A percentile compares a stretch with the other conserved stretches of the same genome.
Conservation (phyloP, 345 rosid species). For the Linum tenue region DNA sequence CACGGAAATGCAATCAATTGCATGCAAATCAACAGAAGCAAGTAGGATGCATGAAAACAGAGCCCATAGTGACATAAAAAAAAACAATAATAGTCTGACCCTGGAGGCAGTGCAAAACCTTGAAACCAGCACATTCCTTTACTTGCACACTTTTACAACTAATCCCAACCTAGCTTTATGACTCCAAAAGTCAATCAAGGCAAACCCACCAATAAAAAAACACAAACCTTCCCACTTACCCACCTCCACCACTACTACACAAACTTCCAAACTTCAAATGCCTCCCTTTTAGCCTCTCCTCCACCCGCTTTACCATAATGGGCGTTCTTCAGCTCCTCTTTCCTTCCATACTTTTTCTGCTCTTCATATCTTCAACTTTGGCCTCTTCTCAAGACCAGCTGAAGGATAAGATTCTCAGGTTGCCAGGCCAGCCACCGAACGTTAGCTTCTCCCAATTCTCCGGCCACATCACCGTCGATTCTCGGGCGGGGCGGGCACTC, state of each 20-base stretch:
- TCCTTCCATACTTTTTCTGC: slow-evolving; percentile 1
- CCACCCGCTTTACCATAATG: slow-evolving; percentile 7
- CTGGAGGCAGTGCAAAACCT: not conserved
- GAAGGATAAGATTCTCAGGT: slow-evolving; percentile 42
- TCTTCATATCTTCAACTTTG: not conserved
- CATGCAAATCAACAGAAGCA: slow-evolving; percentile 16
- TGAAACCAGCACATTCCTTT: slow-evolving; percentile 8
- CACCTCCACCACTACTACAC: no score
- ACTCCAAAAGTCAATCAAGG: slow-evolving; percentile 11
- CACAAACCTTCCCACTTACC: no score
- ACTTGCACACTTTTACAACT: slow-evolving; percentile 10
- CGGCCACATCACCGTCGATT: slow-evolving; percentile 62
- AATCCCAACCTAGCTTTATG: not conserved
- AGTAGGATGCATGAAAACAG: slow-evolving; percentile 3
- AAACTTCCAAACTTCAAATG: not conserved
- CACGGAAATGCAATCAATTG: not conserved
- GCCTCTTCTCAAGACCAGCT: not conserved
- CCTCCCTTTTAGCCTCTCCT: not conserved
- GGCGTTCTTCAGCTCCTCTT: slow-evolving; percentile 1
- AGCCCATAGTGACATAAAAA: not conserved
- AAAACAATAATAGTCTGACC: not conserved
- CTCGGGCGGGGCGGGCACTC: slow-evolving; percentile 43
- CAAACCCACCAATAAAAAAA: slow-evolving; percentile 1
- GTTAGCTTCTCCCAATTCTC: slow-evolving; percentile 68
- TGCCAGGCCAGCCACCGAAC: slow-evolving; percentile 65